A percentile compares a stretch with the other conserved stretches of the same genome.
phyloP scores from a whole-genome alignment of 1,284 basidiomycete species.

The Cystobasidium slooffiae region DNA sequence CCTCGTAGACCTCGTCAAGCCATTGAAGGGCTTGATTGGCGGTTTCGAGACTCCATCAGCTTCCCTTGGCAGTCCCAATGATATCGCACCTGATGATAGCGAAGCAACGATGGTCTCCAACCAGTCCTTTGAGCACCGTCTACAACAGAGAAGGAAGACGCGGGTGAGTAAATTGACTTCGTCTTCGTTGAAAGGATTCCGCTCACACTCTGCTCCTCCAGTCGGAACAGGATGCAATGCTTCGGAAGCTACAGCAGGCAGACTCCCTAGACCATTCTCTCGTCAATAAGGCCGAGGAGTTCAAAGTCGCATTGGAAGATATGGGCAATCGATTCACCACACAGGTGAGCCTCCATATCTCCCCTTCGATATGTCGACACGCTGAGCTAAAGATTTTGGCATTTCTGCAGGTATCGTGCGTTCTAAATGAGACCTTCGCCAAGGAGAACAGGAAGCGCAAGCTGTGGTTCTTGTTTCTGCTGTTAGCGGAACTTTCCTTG shows the following conservation, averaged over 20 bases:
- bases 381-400: too few species aligned
- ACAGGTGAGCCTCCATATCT: slow-evolving; percentile 39
- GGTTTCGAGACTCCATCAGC: not conserved
- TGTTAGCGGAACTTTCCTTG: slow-evolving; percentile 44
- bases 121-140: not conserved
- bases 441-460: slow-evolving; percentile 41
- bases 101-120: not conserved
- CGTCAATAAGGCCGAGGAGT: slow-evolving; percentile 45
- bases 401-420: slow-evolving; percentile 45
- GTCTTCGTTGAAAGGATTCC: not conserved
- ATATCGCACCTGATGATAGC: not conserved
- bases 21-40: slow-evolving; percentile 15
- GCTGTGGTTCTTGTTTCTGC: slow-evolving; percentile 45
- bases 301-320: slow-evolving; percentile 45
- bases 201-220: not conserved
- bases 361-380: not conserved
- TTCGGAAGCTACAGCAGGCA: slow-evolving; percentile 41
- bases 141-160: not conserved
- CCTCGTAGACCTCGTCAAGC: slow-evolving; percentile 25
- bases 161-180: slow-evolving; percentile 6
- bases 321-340: slow-evolving; percentile 45
- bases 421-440: slow-evolving; percentile 38
- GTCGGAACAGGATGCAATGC: slow-evolving; percentile 39
- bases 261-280: slow-evolving; percentile 46
- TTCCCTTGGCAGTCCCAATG: not conserved